Conservation (phyloP, 805 yeast species). For the Starmerella roubikii region DNA sequence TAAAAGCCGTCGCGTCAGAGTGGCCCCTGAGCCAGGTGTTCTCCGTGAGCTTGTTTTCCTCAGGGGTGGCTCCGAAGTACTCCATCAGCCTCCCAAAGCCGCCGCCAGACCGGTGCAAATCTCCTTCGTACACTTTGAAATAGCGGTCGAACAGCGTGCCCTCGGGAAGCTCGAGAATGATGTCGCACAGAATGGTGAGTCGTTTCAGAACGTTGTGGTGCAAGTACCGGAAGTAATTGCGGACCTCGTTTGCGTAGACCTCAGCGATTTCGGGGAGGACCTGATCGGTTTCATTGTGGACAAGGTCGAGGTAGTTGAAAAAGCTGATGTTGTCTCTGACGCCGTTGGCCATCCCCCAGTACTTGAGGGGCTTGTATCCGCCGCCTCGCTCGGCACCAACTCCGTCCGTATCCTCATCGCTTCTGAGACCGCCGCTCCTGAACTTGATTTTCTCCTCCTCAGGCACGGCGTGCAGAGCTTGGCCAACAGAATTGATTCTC, state of each 20-base stretch:
- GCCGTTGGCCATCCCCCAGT: conserved; percentile 36
- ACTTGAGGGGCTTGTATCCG: conserved; percentile 37
- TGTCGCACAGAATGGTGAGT: conserved; percentile 32
- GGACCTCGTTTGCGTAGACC: conserved; percentile 31
- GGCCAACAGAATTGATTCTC: conserved; percentile 31
- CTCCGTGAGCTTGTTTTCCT: conserved; percentile 26
- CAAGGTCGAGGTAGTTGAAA: conserved; percentile 33
- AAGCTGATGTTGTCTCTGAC: conserved; percentile 34
- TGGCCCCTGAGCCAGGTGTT: conserved; percentile 37
- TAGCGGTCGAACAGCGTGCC: conserved; percentile 31
- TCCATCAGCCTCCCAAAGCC: conserved; percentile 31
- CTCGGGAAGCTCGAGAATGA: conserved; percentile 35
- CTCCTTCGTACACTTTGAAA: conserved; percentile 27
- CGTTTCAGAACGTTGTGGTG: conserved; percentile 30
- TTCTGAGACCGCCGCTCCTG: conserved; percentile 31
- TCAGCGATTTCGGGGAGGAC: conserved; percentile 32
- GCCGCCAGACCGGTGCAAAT: conserved; percentile 29
- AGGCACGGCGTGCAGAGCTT: conserved; percentile 31
- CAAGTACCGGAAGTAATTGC: conserved; percentile 29
- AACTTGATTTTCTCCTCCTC: conserved; percentile 30
- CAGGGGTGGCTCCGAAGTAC: conserved; percentile 28
- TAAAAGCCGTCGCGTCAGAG: conserved; percentile 32
- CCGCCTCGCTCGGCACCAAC: conserved; percentile 36
- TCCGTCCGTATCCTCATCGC: conserved; percentile 23
- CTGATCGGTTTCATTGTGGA: conserved; percentile 25